Evolutionary conservation across 2,329 filamentous ascomycete species (phyloP), one percentile per base, ranked within the genome.

Genomic region (Neofusicoccum parvum): DNA sequence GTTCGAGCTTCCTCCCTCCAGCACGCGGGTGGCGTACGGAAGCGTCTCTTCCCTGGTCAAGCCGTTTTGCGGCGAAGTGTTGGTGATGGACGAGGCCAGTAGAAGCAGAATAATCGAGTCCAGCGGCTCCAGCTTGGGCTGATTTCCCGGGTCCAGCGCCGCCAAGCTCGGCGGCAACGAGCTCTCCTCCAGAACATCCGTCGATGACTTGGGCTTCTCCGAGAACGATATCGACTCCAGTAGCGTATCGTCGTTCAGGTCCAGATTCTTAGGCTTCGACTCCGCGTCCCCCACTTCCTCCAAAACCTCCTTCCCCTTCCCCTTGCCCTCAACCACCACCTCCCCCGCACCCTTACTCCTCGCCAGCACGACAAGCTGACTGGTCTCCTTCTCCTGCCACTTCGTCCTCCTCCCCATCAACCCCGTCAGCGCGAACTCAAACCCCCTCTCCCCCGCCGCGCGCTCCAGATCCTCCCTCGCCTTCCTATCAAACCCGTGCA

Each of bases 41-140:
- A 96, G 79, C 4, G 96, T 94, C 75, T 98, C 92, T 78, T 98
- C 94, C n/a, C 93, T 86, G 0, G 94, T 98, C 0, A 99, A 82
- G 0, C 91, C 90, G 74, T 98, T 90, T 0, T 88, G 84, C 0
- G 95, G 93, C 0, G 93, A 90, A 0, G 92, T 93, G 73, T 98
- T 97, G 67, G 91, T 96, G 67, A 98, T 88, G 0, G 93, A 96
- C 62, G 96, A 94, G 0, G 93, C 93, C 10, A 87, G 77, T 9
- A 83, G 83, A 0, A 99, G 86, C 9, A 99, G 83, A 32, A 96
- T 94, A 60, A 96, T 92, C 27, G 96, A 94, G 75, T 99, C 95
- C 7, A 97, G 81, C 2, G 94, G 88, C 3, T 88, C 83, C 0
- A 99, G 84, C 67, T 91, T 86, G 1, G 94, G 95, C 72, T 99